These are phyloP conservation scores for Monosporozyma aquatica DNA, from an alignment of 805 yeast species.

Conservation along the genomic window DNA sequence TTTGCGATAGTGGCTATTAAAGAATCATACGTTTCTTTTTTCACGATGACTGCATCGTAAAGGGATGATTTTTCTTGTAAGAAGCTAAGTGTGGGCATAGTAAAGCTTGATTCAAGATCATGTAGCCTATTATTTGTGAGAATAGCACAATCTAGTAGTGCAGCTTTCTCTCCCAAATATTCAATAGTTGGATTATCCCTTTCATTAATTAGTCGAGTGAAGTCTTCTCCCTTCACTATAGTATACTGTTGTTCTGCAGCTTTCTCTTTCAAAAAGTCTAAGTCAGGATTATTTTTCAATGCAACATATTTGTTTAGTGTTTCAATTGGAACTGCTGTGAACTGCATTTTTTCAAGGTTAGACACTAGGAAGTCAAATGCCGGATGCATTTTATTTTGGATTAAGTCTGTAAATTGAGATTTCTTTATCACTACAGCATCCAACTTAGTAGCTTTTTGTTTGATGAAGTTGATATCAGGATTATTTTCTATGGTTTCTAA, in stretches of 20 bases:
- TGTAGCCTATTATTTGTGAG: neutral
- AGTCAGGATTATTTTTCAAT: slow-evolving; percentile 10
- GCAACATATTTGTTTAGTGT: neutral
- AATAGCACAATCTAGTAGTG: neutral
- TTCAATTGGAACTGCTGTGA: neutral
- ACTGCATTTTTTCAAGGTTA: slow-evolving; percentile 4
- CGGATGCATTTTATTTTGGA: slow-evolving; percentile 11
- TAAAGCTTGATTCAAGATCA: neutral
- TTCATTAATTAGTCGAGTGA: too few relatives aligned
- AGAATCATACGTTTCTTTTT: neutral
- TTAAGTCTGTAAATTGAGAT: slow-evolving; percentile 9
- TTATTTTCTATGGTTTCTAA: slow-evolving; percentile 4
- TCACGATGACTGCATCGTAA: neutral
- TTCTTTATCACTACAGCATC: slow-evolving; percentile 2
- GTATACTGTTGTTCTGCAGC: slow-evolving; percentile 9
- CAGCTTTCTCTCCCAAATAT: slow-evolving; percentile 9
- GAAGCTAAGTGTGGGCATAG: slow-evolving; percentile 2
- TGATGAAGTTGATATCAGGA: neutral
- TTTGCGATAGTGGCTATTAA: neutral
- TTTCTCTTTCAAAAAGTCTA: slow-evolving; percentile 21
- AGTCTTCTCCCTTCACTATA: neutral
- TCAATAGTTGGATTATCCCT: slow-evolving; percentile 10
- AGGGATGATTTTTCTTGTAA: neutral
- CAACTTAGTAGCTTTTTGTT: neutral
- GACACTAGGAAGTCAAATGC: slow-evolving; percentile 12